phyloP scores from a whole-genome alignment of 129 eudicot genomes.

The Artemisia argyi region DNA sequence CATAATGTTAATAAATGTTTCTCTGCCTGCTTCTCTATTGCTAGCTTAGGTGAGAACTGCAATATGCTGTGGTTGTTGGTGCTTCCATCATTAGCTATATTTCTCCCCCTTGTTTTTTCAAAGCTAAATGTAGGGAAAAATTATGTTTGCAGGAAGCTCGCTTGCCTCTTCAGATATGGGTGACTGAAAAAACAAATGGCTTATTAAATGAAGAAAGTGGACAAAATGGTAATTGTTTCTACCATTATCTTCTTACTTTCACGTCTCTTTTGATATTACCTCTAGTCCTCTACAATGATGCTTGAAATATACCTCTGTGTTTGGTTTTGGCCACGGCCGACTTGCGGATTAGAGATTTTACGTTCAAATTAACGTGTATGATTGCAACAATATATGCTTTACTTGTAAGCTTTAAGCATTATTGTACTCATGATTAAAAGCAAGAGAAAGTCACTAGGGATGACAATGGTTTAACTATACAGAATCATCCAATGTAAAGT shows the following conservation, averaged over 20 bases:
- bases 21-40: not conserved
- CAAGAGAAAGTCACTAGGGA: too few species aligned
- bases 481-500: too few species aligned
- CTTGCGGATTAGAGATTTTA: not conserved
- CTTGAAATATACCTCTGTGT: conserved; percentile 3
- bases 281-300: conserved; percentile 1
- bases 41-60: conserved; percentile 7
- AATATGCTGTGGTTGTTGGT: conserved; percentile 14
- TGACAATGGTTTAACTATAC: too few species aligned
- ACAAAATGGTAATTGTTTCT: conserved; percentile 50
- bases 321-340: not conserved
- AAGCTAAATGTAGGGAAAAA: not conserved
- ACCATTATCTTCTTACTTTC: conserved; percentile 15
- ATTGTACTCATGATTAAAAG: too few species aligned
- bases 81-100: conserved; percentile 8
- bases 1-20: conserved; percentile 10
- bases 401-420: too few species aligned
- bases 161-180: conserved; percentile 89
- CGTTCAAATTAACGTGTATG: too few species aligned
- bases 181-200: conserved; percentile 77
- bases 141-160: conserved; percentile 75
- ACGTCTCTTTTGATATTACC: conserved; percentile 4
- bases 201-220: conserved; percentile 56
- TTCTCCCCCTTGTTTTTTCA: not conserved
- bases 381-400: too few species aligned